Evolutionary conservation across 768 basidiomycete genomes (phyloP), one percentile per base, ranked within the genome.

Genomic region (Mrakia hoshinonis): DNA sequence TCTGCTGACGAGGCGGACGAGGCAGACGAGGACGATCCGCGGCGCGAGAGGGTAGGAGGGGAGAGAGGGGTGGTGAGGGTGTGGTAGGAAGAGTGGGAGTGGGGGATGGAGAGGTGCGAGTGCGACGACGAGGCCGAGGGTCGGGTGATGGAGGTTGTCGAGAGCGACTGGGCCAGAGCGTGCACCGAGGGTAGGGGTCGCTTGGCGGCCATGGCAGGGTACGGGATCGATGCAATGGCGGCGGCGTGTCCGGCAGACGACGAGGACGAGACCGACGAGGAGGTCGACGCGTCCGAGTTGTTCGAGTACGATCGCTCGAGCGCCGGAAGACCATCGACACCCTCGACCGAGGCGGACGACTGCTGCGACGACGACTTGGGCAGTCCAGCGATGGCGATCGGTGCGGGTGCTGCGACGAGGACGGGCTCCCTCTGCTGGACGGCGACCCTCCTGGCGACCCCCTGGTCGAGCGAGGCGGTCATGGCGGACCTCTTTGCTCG

Each of bases 391-490:
- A 36, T 36, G 58, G n/a, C 34, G 22, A 39, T 22, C 31, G 58
- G 22, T 5, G 65, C 11, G 22, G n/a, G 43, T 15, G 65, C 11
- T 12, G n/a, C 34, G 49, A 39, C 65, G 31, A 52, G 26, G 38
- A 13, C 36, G 34, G 22, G 15, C 39, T 24, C 46, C 55, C 39
- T 47, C 4, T 52, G 38, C 18, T 38, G 18, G 47, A 68, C 31
- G 15, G 61, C 20, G 4, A 46, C 52, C 34, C 64, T 52, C 46
- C 55, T 38, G 31, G 55, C 70, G 34, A 43, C 48, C 39, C 62
- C 61, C 13, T 61, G 39, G 61, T 70, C 69, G 22, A 70, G 60
- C 36, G 60, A 68, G 13, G 67, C 52, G 51, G 54, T 54, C 52
- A 58, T 22, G 47, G 69, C 69, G 34, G 63, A 52, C 24, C 63